Conservation (phyloP, 768 basidiomycete species). For the Mycena haematopus region DNA sequence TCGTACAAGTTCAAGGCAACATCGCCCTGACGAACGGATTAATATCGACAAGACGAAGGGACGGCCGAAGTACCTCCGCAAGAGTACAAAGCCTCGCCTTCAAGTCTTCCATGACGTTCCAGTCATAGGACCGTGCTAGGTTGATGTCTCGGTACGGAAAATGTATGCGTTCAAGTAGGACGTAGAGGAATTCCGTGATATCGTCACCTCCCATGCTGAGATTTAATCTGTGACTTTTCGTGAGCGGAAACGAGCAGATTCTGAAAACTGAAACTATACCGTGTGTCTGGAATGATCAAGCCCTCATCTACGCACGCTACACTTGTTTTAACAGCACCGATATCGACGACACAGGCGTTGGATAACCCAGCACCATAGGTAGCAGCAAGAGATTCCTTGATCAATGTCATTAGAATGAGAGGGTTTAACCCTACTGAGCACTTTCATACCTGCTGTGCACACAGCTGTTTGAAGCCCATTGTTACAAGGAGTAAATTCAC, state of each 20-base stretch:
- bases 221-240: constrained; percentile 58
- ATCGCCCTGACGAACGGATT: constrained; percentile 62
- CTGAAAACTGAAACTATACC: constrained; percentile 51
- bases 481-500: constrained; percentile 72
- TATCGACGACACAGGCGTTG: constrained; percentile 94
- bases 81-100: constrained; percentile 87
- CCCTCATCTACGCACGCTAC: constrained; percentile 97
- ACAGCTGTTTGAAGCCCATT: constrained; percentile 94
- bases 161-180: constrained; percentile 76
- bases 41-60: not conserved
- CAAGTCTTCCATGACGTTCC: constrained; percentile 90
- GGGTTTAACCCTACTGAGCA: not conserved
- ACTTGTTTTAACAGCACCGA: constrained; percentile 84
- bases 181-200: constrained; percentile 87
- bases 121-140: constrained; percentile 80
- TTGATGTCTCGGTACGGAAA: constrained; percentile 91
- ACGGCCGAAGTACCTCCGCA: constrained; percentile 68
- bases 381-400: constrained; percentile 88
- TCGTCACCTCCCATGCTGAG: constrained; percentile 94
- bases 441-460: constrained; percentile 80
- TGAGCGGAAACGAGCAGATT: constrained; percentile 13
- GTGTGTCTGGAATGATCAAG: constrained; percentile 82
- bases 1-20: constrained; percentile 92
- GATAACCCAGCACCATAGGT: constrained; percentile 96
- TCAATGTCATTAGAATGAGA: not conserved